Conservation (phyloP, 345 rosid genomes). For the Brassica napus region DNA sequence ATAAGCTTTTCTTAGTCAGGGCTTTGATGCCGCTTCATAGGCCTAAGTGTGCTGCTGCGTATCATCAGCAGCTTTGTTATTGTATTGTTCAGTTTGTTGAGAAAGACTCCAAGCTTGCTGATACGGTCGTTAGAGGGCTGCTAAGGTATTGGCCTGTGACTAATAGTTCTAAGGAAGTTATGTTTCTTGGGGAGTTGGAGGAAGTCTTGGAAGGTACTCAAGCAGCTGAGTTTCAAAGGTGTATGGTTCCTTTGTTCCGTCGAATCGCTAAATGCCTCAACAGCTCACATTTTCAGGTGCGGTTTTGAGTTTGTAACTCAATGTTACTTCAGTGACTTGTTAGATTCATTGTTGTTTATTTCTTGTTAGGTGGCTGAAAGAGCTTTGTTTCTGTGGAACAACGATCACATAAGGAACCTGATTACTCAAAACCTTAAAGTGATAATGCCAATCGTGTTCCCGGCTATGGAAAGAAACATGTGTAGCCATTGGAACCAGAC, state of each 20-base stretch:
- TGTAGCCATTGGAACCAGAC: conserved; percentile 65
- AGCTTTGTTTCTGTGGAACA: conserved; percentile 63
- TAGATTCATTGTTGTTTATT: conserved; percentile 2
- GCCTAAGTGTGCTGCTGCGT: conserved; percentile 64
- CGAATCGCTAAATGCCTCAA: conserved; percentile 68
- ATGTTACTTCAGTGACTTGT: not conserved
- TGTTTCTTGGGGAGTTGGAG: conserved; percentile 85
- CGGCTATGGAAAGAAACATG: conserved; percentile 60
- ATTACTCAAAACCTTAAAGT: conserved; percentile 50
- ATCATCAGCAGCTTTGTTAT: conserved; percentile 80
- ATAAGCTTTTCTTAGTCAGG: conserved; percentile 70
- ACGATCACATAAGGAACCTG: conserved; percentile 59
- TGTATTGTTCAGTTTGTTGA: conserved; percentile 82
- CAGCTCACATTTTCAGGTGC: conserved; percentile 87
- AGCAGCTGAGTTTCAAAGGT: conserved; percentile 70
- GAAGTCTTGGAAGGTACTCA: conserved; percentile 81
- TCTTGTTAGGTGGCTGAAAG: conserved; percentile 63
- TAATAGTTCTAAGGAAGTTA: conserved; percentile 81
- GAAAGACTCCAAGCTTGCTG: conserved; percentile 80
- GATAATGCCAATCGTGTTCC: conserved; percentile 59
- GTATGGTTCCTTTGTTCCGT: conserved; percentile 71
- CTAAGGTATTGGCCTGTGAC: conserved; percentile 78
- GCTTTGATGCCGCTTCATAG: conserved; percentile 84
- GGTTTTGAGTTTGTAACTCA: not conserved
- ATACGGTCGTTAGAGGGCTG: conserved; percentile 74